These are phyloP conservation scores for Myriangium duriaei DNA, from an alignment of 2,329 filamentous ascomycete genomes.

Conservation along the genomic window DNA sequence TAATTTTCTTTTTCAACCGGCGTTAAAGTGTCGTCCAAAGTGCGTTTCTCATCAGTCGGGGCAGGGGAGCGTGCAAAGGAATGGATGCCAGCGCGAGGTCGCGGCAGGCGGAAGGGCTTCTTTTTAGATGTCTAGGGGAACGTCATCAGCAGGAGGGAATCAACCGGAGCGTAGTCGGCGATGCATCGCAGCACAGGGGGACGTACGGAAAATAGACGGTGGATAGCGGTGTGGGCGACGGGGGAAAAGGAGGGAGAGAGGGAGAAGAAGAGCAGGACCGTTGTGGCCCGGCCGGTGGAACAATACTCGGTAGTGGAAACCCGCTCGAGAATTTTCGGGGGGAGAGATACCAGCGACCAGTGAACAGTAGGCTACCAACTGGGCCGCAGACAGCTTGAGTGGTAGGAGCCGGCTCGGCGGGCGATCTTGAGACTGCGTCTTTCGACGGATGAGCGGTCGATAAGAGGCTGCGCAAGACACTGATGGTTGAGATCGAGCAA, in stretches of 20 bases:
- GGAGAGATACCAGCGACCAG: no score
- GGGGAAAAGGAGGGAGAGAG: not conserved
- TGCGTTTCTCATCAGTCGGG: constrained; percentile 9
- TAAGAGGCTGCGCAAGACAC: no score
- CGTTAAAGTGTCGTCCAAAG: constrained; percentile 8
- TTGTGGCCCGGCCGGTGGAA: not conserved
- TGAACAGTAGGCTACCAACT: no score
- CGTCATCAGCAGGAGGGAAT: not conserved
- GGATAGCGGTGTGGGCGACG: not conserved
- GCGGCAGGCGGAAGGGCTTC: constrained; percentile 5
- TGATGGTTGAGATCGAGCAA: no score
- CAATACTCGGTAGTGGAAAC: no score
- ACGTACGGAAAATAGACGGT: not conserved
- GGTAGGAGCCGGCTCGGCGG: no score
- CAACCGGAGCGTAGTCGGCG: not conserved
- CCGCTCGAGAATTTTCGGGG: no score
- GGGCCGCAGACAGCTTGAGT: no score
- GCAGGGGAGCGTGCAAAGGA: constrained; percentile 7
- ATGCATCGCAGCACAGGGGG: not conserved
- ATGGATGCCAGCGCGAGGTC: constrained; percentile 9
- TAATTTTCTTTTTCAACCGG: not conserved
- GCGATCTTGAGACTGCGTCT: no score
- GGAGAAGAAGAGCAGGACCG: not conserved
- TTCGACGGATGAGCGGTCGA: no score
- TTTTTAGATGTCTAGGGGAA: not conserved